These are phyloP conservation scores for Pseudonectria buxi DNA, from an alignment of 2,329 filamentous ascomycete genomes.

Conservation along the genomic window DNA sequence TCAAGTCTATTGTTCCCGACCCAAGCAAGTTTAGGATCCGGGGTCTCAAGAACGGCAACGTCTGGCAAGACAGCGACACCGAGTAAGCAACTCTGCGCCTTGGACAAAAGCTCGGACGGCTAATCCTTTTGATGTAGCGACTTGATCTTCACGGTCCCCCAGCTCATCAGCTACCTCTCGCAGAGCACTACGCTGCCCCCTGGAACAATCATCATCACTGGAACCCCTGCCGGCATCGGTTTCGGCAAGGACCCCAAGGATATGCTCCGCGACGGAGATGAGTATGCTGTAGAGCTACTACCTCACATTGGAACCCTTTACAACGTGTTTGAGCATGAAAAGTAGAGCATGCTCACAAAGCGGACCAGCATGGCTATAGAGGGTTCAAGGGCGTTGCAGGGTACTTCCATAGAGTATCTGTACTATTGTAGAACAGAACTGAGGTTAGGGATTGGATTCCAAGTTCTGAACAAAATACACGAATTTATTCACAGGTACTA, in stretches of 20 bases:
- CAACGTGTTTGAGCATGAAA: conserved; percentile 25
- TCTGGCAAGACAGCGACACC: conserved; percentile 16
- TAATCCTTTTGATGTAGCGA: conserved; percentile 32
- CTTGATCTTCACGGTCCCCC: conserved; percentile 55
- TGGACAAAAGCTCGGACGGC: not conserved
- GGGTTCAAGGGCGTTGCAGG: no score
- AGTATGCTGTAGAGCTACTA: conserved; percentile 37
- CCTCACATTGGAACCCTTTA: conserved; percentile 36
- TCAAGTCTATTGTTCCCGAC: conserved; percentile 46
- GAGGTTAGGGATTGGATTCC: no score
- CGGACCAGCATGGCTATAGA: not conserved
- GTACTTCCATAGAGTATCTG: no score
- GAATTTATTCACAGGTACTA: not conserved
- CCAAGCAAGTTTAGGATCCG: conserved; percentile 48
- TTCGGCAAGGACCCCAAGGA: conserved; percentile 60
- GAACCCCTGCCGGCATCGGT: conserved; percentile 63
- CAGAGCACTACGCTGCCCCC: conserved; percentile 55
- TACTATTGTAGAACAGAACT: no score
- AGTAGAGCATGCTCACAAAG: conserved; percentile 3
- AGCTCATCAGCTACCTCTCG: conserved; percentile 53
- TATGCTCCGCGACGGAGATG: conserved; percentile 62
- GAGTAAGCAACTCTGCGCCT: conserved; percentile 14
- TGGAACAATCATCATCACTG: conserved; percentile 59
- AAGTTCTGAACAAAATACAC: no score
- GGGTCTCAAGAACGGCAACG: conserved; percentile 49